Conservation (phyloP, 371 early-diverging fungal genomes). For the Lichtheimia corymbifera region DNA sequence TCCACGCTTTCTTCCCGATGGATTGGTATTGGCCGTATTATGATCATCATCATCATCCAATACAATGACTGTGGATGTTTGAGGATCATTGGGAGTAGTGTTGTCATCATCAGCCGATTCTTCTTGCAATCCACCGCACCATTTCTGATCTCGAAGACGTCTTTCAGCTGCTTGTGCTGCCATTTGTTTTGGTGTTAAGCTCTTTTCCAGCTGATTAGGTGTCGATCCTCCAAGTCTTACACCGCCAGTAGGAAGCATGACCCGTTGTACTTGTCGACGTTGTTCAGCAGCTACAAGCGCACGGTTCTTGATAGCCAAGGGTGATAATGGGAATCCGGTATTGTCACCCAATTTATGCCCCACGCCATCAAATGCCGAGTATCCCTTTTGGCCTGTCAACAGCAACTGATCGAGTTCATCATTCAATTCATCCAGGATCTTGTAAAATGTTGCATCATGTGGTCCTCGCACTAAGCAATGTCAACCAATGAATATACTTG, state of each 20-base stretch:
- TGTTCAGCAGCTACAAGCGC: slow-evolving; percentile 55
- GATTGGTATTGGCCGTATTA: not conserved
- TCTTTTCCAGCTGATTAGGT: not conserved
- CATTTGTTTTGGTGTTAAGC: slow-evolving; percentile 30
- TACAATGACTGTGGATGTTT: slow-evolving; percentile 2
- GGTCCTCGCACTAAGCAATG: slow-evolving; percentile 53
- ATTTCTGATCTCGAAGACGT: slow-evolving; percentile 47
- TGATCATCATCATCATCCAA: slow-evolving; percentile 10
- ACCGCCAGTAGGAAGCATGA: slow-evolving; percentile 58
- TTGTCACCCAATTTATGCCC: slow-evolving; percentile 38
- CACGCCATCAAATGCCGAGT: slow-evolving; percentile 49
- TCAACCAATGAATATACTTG: not conserved
- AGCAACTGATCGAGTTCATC: slow-evolving; percentile 54
- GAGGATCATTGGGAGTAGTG: not conserved
- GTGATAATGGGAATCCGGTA: slow-evolving; percentile 12
- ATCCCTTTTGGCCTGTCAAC: slow-evolving; percentile 46
- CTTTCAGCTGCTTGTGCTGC: slow-evolving; percentile 62
- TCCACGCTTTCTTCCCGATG: slow-evolving; percentile 1
- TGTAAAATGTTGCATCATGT: slow-evolving; percentile 67
- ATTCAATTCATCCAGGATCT: slow-evolving; percentile 51
- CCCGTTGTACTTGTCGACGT: slow-evolving; percentile 29
- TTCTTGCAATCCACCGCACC: slow-evolving; percentile 57
- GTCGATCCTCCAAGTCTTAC: slow-evolving; percentile 41
- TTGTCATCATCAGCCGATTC: not conserved
- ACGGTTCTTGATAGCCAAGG: slow-evolving; percentile 16